A percentile compares a stretch with the other conserved stretches of the same genome.
These are phyloP conservation scores for Metarhizium sp. DNA, from an alignment of 2,329 filamentous ascomycete species.

Conservation along the genomic window DNA sequence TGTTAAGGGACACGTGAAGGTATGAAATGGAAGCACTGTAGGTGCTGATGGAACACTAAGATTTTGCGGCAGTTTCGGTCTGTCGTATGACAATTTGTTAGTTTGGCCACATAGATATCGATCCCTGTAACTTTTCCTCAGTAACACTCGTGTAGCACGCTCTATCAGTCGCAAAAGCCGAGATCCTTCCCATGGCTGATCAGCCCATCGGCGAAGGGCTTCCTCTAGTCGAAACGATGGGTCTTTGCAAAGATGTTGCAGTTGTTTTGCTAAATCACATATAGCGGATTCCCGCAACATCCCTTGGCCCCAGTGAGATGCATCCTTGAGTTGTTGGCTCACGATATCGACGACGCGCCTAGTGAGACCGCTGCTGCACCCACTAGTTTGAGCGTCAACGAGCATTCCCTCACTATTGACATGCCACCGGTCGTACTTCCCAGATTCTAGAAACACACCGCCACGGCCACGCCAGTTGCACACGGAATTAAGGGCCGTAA, in stretches of 20 bases:
- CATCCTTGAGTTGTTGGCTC: slow-evolving; percentile 75
- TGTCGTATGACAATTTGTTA: slow-evolving; percentile 48
- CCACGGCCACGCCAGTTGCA: slow-evolving; percentile 90
- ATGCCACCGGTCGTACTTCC: slow-evolving; percentile 82
- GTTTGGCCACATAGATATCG: slow-evolving; percentile 55
- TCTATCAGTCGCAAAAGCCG: slow-evolving; percentile 76
- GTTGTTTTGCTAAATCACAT: slow-evolving; percentile 37
- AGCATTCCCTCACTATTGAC: slow-evolving; percentile 80
- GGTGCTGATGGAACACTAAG: slow-evolving; percentile 79
- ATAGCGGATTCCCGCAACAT: slow-evolving; percentile 50
- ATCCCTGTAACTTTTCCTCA: slow-evolving; percentile 84
- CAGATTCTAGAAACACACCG: slow-evolving; percentile 66
- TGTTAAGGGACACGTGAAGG: slow-evolving; percentile 88
- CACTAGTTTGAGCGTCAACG: slow-evolving; percentile 56
- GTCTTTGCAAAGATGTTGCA: slow-evolving; percentile 30
- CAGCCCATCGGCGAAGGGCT: slow-evolving; percentile 52
- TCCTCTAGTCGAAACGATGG: slow-evolving; percentile 26
- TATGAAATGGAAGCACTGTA: slow-evolving; percentile 93
- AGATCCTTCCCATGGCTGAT: slow-evolving; percentile 79
- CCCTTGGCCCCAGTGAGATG: slow-evolving; percentile 75
- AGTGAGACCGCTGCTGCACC: slow-evolving; percentile 68
- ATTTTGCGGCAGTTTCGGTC: slow-evolving; percentile 63
- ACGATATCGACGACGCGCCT: slow-evolving; percentile 88
- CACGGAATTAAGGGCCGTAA: slow-evolving; percentile 91
- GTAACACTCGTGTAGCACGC: slow-evolving; percentile 66